These are phyloP conservation scores for Ustilago crameri DNA, from an alignment of 1,284 basidiomycete species.

Conservation along the genomic window DNA sequence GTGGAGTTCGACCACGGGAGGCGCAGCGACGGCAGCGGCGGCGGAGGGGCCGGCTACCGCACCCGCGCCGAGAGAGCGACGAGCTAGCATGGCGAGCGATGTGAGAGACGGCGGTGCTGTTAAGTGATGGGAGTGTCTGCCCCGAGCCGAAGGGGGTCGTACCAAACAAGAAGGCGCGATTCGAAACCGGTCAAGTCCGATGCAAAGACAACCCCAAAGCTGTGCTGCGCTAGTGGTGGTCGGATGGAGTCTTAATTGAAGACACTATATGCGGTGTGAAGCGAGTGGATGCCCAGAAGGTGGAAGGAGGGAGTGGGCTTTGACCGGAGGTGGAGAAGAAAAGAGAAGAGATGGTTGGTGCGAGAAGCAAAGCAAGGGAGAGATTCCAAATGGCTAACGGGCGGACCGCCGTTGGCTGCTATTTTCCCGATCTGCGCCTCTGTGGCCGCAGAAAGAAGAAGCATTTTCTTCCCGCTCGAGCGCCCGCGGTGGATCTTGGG, in stretches of 20 bases:
- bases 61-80: conserved; percentile 32
- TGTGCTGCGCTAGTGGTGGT: background rate
- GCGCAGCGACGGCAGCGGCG: conserved; percentile 12
- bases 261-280: too few relatives aligned
- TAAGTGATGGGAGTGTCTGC: conserved; percentile 1
- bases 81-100: conserved; percentile 25
- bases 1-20: conserved; percentile 32
- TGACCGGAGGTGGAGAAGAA: conserved; percentile 16
- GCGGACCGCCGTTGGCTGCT: too few relatives aligned
- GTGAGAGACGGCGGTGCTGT: too few relatives aligned
- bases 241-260: background rate
- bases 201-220: too few relatives aligned
- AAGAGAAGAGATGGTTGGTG: conserved; percentile 6
- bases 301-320: background rate
- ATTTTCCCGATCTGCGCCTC: background rate
- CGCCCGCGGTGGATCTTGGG: too few relatives aligned
- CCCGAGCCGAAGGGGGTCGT: background rate
- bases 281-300: background rate
- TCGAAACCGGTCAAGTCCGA: background rate
- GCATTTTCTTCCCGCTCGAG: too few relatives aligned
- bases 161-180: too few relatives aligned
- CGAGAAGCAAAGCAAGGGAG: conserved; percentile 14
- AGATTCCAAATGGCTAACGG: too few relatives aligned
- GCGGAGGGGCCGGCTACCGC: conserved; percentile 42
- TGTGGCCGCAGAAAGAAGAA: too few relatives aligned